Conservation (phyloP, 768 basidiomycete genomes). For the Tylopilus intermedius region DNA sequence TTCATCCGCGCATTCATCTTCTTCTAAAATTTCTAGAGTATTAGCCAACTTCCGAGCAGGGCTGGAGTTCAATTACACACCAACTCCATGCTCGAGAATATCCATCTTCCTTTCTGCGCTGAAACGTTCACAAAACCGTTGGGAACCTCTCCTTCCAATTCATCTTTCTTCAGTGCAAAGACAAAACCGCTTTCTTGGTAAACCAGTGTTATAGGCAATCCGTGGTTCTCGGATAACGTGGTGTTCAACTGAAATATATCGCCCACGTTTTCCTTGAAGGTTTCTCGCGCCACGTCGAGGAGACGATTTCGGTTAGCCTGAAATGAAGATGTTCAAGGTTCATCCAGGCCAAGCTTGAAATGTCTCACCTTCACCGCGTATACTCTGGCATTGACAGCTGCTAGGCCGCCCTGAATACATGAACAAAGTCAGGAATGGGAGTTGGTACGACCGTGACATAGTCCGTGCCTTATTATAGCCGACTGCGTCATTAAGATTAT, state of each 20-base stretch:
- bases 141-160: conserved; percentile 52
- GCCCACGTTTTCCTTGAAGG: conserved; percentile 87
- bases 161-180: conserved; percentile 61
- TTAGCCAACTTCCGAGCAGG: not conserved
- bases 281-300: conserved; percentile 92
- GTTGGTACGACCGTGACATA: not conserved
- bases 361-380: conserved; percentile 74
- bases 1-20: conserved; percentile 87
- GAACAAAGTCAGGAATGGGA: not conserved
- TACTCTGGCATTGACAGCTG: conserved; percentile 71
- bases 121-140: conserved; percentile 65
- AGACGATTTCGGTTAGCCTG: conserved; percentile 76
- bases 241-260: conserved; percentile 75
- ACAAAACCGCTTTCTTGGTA: conserved; percentile 75
- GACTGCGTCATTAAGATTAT: conserved; percentile 70
- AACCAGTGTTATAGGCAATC: conserved; percentile 58
- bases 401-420: conserved; percentile 55
- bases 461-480: conserved; percentile 52
- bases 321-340: not conserved
- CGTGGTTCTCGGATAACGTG: conserved; percentile 55
- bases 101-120: conserved; percentile 63
- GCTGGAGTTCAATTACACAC: conserved; percentile 37
- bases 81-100: conserved; percentile 78
- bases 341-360: not conserved
- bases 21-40: conserved; percentile 43